Conservation (phyloP, 192 early-diverging fungal species). For the Coemansia sp. region DNA sequence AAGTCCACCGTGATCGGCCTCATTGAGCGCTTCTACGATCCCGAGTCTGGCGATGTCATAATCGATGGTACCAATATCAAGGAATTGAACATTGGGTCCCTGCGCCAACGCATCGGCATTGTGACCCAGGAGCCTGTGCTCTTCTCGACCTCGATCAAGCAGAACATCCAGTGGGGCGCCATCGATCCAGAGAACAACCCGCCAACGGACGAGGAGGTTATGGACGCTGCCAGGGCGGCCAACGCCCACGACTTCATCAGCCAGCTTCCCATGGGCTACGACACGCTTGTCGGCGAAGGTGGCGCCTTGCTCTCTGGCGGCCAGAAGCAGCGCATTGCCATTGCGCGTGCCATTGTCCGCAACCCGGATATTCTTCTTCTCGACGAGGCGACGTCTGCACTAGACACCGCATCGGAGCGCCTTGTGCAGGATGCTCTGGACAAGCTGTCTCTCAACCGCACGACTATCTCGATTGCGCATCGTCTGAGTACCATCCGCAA, state of each 20-base stretch:
- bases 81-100: conserved; percentile 73
- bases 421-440: conserved; percentile 85
- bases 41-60: conserved; percentile 59
- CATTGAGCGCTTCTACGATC: conserved; percentile 86
- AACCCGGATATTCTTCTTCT: conserved; percentile 82
- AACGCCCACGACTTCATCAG: conserved; percentile 78
- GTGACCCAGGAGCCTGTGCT: conserved; percentile 92
- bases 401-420: conserved; percentile 81
- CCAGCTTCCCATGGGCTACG: conserved; percentile 72
- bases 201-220: conserved; percentile 75
- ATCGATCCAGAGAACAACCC: conserved; percentile 53
- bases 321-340: conserved; percentile 95
- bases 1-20: conserved; percentile 86
- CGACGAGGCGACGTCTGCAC: conserved; percentile 88
- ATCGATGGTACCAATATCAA: conserved; percentile 79
- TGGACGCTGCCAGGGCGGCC: conserved; percentile 65
- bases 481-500: conserved; percentile 91
- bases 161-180: conserved; percentile 81
- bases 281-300: conserved; percentile 86
- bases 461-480: conserved; percentile 91
- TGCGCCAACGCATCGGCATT: conserved; percentile 86
- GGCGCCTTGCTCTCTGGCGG: conserved; percentile 84
- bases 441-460: conserved; percentile 69
- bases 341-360: conserved; percentile 89
- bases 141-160: conserved; percentile 73